These are phyloP conservation scores for Phaffomyces opuntiae DNA, from an alignment of 805 yeast genomes.

Conservation along the genomic window DNA sequence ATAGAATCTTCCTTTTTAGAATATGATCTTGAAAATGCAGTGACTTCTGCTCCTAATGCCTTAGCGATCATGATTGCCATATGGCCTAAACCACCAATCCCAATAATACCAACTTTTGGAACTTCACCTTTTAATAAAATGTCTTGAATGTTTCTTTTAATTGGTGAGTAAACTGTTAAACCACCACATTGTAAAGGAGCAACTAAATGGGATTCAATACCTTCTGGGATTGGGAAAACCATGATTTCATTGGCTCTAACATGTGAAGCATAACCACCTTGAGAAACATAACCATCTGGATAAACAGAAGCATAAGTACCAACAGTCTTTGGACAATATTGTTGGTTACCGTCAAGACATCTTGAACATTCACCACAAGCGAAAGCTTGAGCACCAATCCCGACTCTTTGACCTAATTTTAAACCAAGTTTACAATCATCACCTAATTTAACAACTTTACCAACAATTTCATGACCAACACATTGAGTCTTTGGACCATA, in stretches of 20 bases:
- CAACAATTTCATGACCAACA: slow-evolving; percentile 69
- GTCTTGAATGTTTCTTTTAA: slow-evolving; percentile 34
- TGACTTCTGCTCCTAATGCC: slow-evolving; percentile 54
- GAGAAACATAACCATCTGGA: slow-evolving; percentile 40
- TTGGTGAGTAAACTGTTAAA: slow-evolving; percentile 62
- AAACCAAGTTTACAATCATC: slow-evolving; percentile 37
- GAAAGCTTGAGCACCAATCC: slow-evolving; percentile 65
- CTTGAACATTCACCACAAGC: slow-evolving; percentile 57
- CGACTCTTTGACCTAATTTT: slow-evolving; percentile 70
- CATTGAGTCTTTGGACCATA: slow-evolving; percentile 34
- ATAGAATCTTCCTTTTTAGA: slow-evolving; percentile 42
- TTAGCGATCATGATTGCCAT: slow-evolving; percentile 49
- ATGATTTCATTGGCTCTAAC: slow-evolving; percentile 57
- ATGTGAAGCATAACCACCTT: slow-evolving; percentile 68
- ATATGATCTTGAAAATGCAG: slow-evolving; percentile 45
- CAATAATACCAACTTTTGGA: slow-evolving; percentile 46
- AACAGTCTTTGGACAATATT: slow-evolving; percentile 42
- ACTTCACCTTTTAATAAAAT: slow-evolving; percentile 13
- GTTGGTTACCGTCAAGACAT: slow-evolving; percentile 49
- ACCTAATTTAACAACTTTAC: slow-evolving; percentile 54
- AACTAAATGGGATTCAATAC: slow-evolving; percentile 42
- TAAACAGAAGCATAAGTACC: slow-evolving; percentile 47
- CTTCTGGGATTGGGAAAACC: slow-evolving; percentile 57
- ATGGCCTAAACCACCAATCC: slow-evolving; percentile 54
- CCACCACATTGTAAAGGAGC: slow-evolving; percentile 81